These are phyloP conservation scores for Escallonia herrerae DNA, from an alignment of 129 eudicot genomes.

Conservation along the genomic window DNA sequence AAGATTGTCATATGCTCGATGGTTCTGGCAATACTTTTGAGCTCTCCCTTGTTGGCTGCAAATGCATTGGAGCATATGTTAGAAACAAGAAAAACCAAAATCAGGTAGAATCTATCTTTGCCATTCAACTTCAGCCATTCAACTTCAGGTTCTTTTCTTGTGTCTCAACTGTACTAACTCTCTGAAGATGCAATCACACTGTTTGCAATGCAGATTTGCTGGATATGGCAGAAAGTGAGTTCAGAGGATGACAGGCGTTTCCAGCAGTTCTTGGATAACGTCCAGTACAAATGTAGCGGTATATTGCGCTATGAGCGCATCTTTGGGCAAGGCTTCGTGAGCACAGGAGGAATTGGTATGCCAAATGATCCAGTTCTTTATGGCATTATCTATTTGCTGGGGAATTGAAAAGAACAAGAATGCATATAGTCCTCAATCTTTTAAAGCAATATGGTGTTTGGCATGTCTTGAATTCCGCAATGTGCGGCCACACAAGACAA, in stretches of 20 bases:
- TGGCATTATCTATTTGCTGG: background rate
- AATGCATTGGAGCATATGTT: slow-evolving; percentile 87
- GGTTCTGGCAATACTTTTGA: slow-evolving; percentile 68
- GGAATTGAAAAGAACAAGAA: background rate
- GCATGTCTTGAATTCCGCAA: too few species aligned
- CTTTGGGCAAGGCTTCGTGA: slow-evolving; percentile 86
- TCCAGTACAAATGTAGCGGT: slow-evolving; percentile 77
- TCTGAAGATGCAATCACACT: background rate
- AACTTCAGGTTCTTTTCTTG: background rate
- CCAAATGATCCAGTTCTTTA: background rate
- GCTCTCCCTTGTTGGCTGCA: slow-evolving; percentile 68
- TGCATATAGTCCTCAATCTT: too few species aligned
- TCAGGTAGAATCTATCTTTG: slow-evolving; percentile 42
- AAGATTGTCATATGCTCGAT: slow-evolving; percentile 61
- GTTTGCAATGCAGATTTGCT: slow-evolving; percentile 64
- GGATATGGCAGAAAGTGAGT: slow-evolving; percentile 89
- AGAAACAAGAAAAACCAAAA: slow-evolving; percentile 79
- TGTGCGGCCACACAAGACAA: too few species aligned
- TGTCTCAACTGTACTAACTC: background rate
- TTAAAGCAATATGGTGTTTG: too few species aligned
- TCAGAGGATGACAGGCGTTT: slow-evolving; percentile 72
- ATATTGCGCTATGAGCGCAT: slow-evolving; percentile 90
- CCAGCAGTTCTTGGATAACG: slow-evolving; percentile 79
- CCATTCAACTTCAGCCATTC: too few species aligned
- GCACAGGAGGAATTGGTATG: slow-evolving; percentile 96